Base-by-base conservation (phyloP, 352 stramenopile genomes). In the Pythium rhizo-oryzae region DNA sequence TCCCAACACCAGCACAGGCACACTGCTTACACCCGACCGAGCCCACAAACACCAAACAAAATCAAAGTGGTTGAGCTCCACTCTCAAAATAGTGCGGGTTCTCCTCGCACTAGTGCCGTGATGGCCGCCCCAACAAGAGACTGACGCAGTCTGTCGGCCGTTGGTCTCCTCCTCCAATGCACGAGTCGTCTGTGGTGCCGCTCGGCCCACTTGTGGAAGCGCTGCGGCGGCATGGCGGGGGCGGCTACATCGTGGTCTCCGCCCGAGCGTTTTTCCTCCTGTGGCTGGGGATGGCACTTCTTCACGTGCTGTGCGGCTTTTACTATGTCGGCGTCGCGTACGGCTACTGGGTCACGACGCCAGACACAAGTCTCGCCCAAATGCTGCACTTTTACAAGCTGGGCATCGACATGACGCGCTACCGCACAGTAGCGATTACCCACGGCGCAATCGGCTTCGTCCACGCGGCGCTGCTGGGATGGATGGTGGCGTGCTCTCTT, bases 291-390 rank as follows among this genome's bases (percentile, higher is more conserved):
- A 39, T 19, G 15, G 39, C 37, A 21, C 23, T 62, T 15, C 54
- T 60, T 35, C 35, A 60, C 25, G 33, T 33, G 7, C 6, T 47
- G 21, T 62, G 55, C 15, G 35, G 4, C 37, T 21, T 51, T 11
- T 62, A 52, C 37, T 62, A 41, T 13, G 9, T 21, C 5, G 55
- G 55, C 13, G 19, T 50, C 35, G 55, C 55, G 37, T 52, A 28
- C 21, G 21, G 37, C 39, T 62, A 62, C 15, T 51, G 55, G 37
- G 25, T 18, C 21, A 41, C 55, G 8, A 54, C 55, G 23, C 21
- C 24, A 4, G 43, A 43, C 24, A 39, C 39, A 23, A n/a, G 8
- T 5, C 16, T 53, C 4, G 56, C 56, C 5, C 21, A 23, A 13
- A 39, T 62, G 37, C 25, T 63, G 13, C 9, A 19, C 15, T 43